Percentiles rank a stretch among this genome's conserved stretches.
Evolutionary conservation across 495 filamentous ascomycete genomes (phyloP).

Genomic region (Penicillium turbatum): DNA sequence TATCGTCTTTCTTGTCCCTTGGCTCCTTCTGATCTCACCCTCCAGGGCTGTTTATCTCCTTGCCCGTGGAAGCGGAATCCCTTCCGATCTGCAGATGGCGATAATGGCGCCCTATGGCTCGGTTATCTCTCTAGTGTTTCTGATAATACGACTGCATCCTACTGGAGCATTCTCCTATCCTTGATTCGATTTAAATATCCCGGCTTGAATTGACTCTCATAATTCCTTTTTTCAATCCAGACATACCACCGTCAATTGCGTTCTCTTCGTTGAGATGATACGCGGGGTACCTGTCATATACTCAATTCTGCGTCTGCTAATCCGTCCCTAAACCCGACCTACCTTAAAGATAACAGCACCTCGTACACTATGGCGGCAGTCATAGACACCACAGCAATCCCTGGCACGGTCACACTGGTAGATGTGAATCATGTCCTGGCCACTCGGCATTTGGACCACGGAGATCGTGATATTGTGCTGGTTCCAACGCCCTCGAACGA

Average conservation of each 20-base stretch:
- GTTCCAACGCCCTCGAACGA: conserved; percentile 55
- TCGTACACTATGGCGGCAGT: conserved; percentile 25
- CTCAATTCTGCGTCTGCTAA: not conserved
- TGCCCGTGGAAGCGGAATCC: too few species aligned
- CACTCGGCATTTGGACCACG: conserved; percentile 36
- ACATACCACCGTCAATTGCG: not conserved
- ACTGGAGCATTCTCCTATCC: too few species aligned
- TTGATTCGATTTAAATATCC: not conserved
- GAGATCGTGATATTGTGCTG: conserved; percentile 52
- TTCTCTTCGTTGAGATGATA: not conserved
- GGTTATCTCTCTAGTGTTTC: too few species aligned
- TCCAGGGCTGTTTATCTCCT: too few species aligned
- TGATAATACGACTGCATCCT: too few species aligned
- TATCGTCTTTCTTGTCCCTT: not conserved
- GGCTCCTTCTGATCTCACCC: too few species aligned
- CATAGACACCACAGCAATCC: conserved; percentile 43
- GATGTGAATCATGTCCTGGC: conserved; percentile 49
- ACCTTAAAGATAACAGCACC: not conserved
- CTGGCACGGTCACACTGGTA: conserved; percentile 52
- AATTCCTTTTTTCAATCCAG: not conserved
- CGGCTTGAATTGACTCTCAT: not conserved
- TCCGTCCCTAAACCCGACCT: not conserved
- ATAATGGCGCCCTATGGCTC: too few species aligned
- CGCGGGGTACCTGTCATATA: not conserved
- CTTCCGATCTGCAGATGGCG: too few species aligned